phyloP scores from a whole-genome alignment of 164 flowering plant species.

The Magnolia kwangsiensis region DNA sequence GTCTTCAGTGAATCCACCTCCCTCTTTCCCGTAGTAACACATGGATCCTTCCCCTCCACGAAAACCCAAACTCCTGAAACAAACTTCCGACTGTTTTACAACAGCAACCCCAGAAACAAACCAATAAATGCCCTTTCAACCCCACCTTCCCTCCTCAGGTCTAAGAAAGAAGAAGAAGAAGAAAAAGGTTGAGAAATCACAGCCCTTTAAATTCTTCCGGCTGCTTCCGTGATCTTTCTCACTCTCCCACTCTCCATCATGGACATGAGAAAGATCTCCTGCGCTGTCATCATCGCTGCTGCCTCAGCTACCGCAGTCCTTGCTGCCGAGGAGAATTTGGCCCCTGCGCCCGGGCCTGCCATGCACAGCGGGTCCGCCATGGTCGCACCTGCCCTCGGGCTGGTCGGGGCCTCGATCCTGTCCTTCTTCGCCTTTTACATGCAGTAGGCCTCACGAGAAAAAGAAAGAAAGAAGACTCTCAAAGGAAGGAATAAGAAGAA shows the following conservation, averaged over 20 bases:
- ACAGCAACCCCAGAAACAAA: neutral
- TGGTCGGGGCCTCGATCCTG: slow-evolving; percentile 33
- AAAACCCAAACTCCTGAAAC: neutral
- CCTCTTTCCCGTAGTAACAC: neutral
- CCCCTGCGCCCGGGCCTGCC: slow-evolving; percentile 5
- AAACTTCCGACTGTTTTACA: neutral
- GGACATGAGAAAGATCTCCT: slow-evolving; percentile 19
- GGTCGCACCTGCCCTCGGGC: slow-evolving; percentile 24
- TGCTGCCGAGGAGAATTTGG: neutral
- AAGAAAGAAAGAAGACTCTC: neutral
- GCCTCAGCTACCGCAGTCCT: slow-evolving; percentile 12
- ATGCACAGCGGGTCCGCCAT: slow-evolving; percentile 14
- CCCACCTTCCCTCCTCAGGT: slow-evolving; percentile 4
- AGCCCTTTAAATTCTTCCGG: too few species aligned
- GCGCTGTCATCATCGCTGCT: slow-evolving; percentile 10
- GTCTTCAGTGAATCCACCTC: too few species aligned
- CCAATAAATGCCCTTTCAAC: neutral
- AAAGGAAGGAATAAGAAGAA: neutral
- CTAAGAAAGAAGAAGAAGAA: neutral
- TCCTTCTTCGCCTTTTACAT: slow-evolving; percentile 37
- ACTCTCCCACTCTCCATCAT: neutral
- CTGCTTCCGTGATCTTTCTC: slow-evolving; percentile 3
- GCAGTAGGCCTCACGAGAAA: slow-evolving; percentile 9
- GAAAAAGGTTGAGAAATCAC: neutral
- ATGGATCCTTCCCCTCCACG: neutral